Evolutionary conservation across 306 rosid genomes (phyloP), one percentile per base, ranked within the genome.

Genomic region (Ormosia emarginata): DNA sequence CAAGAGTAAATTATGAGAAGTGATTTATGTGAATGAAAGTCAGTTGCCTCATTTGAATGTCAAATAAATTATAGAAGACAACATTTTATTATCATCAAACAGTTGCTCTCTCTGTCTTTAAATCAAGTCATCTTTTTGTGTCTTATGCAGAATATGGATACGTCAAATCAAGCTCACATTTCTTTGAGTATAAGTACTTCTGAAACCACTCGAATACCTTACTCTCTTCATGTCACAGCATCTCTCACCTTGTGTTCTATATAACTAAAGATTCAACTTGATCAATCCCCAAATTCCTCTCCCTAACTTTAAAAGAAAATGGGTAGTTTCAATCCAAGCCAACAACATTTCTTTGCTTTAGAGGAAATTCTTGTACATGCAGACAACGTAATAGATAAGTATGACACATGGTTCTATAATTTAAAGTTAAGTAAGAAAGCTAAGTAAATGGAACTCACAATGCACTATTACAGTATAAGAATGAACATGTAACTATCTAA

Each of bases 291-390:
- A 66, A 71, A 41, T 66, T 56, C 33, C 11, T n/a, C 24, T 71
- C 30, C 8, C 65, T 37, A 39, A 24, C 30, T 36, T 41, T 46
- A n/a, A 70, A 64, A 18, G 39, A 62, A 24, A 63, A 41, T 1
- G 18, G 56, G n/a, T 33, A 69, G 50, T 30, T 39, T 67, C 59
- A 44, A 81, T 50, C 39, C 70, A 34, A 66, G 8, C 32, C 65
- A 81, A 62, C 58, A 13, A 6, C 49, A 50, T 13, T 79, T 17
- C 3, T 67, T 9, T 30, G 36, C 29, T 61, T 68, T 17, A n/a
- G 61, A 6, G 17, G 79, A 82, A 58, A 82, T 57, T 24, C 17
- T n/a, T n/a, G n/a, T n/a, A n/a, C n/a, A n/a, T n/a, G n/a, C n/a
- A n/a, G n/a, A n/a, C n/a, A n/a, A n/a, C n/a, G n/a, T n/a, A n/a